A percentile compares a stretch with the other conserved stretches of the same genome.
phyloP scores from a whole-genome alignment of 805 yeast species.

The Hagleromyces aurorensis region DNA sequence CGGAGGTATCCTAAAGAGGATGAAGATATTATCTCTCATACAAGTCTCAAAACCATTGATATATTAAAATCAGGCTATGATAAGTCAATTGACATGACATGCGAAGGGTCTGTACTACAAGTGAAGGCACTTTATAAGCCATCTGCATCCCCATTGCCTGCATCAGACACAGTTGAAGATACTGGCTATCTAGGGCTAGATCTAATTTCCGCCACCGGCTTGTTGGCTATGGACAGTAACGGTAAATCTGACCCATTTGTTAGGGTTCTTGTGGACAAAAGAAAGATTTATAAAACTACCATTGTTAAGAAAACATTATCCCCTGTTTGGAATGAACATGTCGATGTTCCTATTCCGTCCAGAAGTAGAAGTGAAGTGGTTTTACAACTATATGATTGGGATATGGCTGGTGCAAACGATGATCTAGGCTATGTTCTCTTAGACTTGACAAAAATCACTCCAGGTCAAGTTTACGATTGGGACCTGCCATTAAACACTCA shows the following conservation, averaged over 20 bases:
- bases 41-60: constrained; percentile 42
- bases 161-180: constrained; percentile 55
- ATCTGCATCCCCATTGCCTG: constrained; percentile 42
- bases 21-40: constrained; percentile 46
- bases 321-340: constrained; percentile 71
- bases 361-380: constrained; percentile 45
- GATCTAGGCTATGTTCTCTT: constrained; percentile 45
- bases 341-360: constrained; percentile 53
- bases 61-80: constrained; percentile 43
- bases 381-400: constrained; percentile 65
- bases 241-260: constrained; percentile 74
- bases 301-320: constrained; percentile 57
- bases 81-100: constrained; percentile 38
- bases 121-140: constrained; percentile 58
- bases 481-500: constrained; percentile 51
- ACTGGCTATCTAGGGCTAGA: constrained; percentile 57
- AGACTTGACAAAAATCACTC: constrained; percentile 43
- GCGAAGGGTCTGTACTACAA: constrained; percentile 37
- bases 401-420: constrained; percentile 63
- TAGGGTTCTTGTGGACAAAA: constrained; percentile 45
- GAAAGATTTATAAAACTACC: constrained; percentile 48
- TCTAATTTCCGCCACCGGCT: constrained; percentile 45
- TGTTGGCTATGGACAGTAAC: constrained; percentile 56
- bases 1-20: constrained; percentile 39
- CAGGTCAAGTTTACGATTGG: constrained; percentile 39